Percentiles rank a stretch among this genome's conserved stretches.
Evolutionary conservation across 345 rosid species (phyloP).

Genomic region (Hibiscus mutabilis): DNA sequence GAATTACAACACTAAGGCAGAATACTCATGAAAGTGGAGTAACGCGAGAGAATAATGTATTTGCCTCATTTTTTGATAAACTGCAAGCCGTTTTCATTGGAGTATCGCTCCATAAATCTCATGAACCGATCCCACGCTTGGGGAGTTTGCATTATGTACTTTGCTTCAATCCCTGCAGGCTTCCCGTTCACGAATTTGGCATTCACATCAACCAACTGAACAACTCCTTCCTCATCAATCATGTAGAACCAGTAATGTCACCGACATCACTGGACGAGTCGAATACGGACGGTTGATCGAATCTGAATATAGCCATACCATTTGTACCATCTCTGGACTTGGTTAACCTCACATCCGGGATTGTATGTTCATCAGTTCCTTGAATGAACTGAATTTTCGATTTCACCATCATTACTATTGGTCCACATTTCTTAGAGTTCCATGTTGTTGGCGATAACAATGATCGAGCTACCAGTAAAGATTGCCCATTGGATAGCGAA

Average conservation of each 20-base stretch:
- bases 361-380: constrained; percentile 82
- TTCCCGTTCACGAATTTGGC: constrained; percentile 90
- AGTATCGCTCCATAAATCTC: constrained; percentile 97
- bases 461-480: constrained; percentile 25
- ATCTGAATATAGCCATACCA: constrained; percentile 74
- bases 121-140: constrained; percentile 93
- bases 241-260: constrained; percentile 88
- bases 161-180: constrained; percentile 81
- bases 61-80: too few relatives aligned
- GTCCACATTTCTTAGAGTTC: constrained; percentile 15
- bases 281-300: constrained; percentile 85
- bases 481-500: constrained; percentile 44
- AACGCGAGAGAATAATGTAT: too few relatives aligned
- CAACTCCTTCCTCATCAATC: constrained; percentile 93
- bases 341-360: constrained; percentile 82
- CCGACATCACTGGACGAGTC: constrained; percentile 84
- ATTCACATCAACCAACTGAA: constrained; percentile 85
- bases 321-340: constrained; percentile 80
- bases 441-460: constrained; percentile 13
- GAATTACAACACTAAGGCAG: too few relatives aligned
- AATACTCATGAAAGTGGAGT: too few relatives aligned
- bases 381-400: constrained; percentile 78
- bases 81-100: too few relatives aligned
- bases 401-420: constrained; percentile 52
- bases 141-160: constrained; percentile 70